These are phyloP conservation scores for Acorus gramineus DNA, from an alignment of 106 monocot genomes.

Conservation along the genomic window DNA sequence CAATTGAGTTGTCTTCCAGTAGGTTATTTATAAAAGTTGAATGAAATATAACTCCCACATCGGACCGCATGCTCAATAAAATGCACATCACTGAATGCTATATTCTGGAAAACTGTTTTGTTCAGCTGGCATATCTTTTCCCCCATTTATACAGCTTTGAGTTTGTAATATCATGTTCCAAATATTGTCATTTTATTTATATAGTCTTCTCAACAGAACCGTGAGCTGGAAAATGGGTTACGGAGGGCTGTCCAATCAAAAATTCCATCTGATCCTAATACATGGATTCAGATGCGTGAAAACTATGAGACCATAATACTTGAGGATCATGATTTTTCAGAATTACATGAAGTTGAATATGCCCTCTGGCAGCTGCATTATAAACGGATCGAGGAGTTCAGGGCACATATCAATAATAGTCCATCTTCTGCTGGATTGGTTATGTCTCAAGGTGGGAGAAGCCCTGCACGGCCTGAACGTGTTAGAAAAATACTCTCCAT, in stretches of 20 bases:
- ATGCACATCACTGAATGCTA: no score
- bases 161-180: neutral
- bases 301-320: constrained; percentile 86
- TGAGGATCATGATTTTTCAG: constrained; percentile 80
- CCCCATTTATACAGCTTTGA: neutral
- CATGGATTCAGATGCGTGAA: constrained; percentile 92
- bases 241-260: constrained; percentile 63
- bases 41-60: no score
- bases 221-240: constrained; percentile 64
- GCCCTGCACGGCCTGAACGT: constrained; percentile 34
- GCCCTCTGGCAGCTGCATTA: constrained; percentile 93
- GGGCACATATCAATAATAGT: constrained; percentile 51
- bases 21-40: no score
- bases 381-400: constrained; percentile 83
- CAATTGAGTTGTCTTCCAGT: no score
- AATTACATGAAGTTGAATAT: constrained; percentile 67
- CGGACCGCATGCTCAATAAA: no score
- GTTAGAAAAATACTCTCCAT: constrained; percentile 59
- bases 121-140: neutral
- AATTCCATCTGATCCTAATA: constrained; percentile 81
- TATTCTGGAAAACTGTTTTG: no score
- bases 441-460: constrained; percentile 32
- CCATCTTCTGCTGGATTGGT: constrained; percentile 24
- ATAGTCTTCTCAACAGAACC: constrained; percentile 31
- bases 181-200: neutral